Base-by-base conservation (phyloP, 805 yeast species). In the Pichia ethanolica region DNA sequence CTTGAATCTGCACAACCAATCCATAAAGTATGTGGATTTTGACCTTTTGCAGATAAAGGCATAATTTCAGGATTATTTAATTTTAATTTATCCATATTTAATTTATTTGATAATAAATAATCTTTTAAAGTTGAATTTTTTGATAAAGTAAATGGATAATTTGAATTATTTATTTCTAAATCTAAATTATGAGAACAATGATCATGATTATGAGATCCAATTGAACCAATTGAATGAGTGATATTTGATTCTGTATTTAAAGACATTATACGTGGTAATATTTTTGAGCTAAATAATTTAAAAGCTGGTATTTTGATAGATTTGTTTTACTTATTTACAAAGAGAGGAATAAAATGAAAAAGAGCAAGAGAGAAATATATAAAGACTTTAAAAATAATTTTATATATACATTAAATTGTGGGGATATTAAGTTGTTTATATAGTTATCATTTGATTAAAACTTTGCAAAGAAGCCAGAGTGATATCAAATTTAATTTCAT, bases 1-100 rank as follows among this genome's bases (percentile, higher is more conserved):
- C 98, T 80, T 3, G 96, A 87, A 65, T 90, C 98, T 4, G 95
- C 83, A 64, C 98, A 90, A 4, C 97, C 96, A 52, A 90, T 84
- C 90, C 96, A 89, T 44, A 91, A 69, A 5, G 96, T 88, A 67
- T 88, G 93, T 20, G 98, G 98, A n/a, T 79, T 64, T 68, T 89
- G 97, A 46, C 97, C 97, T 59, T 78, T 71, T 2, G 82, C 90
- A 59, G 88, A 87, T 53, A 69, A 57, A 38, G 78, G 79, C 61
- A 86, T 75, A 9, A 86, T 67, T 42, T 74, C 72, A 0, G 89
- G 84, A 58, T 80, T 76, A 44, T 71, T 67, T 26, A 67, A 64
- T 47, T 72, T 72, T 52, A 80, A 70, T 20, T 66, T 67, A 43
- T 77, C 79, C 30, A 73, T 75, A 51, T 66, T 74, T 27, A 61